These are phyloP conservation scores for Chrysanthemum seticuspe DNA, from an alignment of 129 eudicot species.

Conservation along the genomic window DNA sequence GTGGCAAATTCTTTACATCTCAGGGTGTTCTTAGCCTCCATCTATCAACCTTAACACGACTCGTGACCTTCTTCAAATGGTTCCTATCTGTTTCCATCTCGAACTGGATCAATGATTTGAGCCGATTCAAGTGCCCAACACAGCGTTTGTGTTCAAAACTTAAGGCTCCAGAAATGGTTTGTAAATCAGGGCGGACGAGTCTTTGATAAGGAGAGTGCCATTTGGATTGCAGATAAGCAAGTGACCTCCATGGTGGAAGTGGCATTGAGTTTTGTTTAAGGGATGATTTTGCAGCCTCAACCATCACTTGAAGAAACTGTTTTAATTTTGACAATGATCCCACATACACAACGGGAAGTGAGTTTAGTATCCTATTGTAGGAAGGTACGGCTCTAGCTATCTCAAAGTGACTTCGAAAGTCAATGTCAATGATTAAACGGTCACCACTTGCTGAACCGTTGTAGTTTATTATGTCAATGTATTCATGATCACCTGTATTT, in stretches of 20 bases:
- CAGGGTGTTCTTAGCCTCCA: slow-evolving; percentile 44
- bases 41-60: slow-evolving; percentile 51
- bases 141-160: slow-evolving; percentile 55
- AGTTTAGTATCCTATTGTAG: slow-evolving; percentile 53
- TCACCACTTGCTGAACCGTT: slow-evolving; percentile 44
- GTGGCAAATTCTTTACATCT: slow-evolving; percentile 36
- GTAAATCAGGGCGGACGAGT: slow-evolving; percentile 31
- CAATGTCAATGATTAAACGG: slow-evolving; percentile 75
- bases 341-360: slow-evolving; percentile 75
- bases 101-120: slow-evolving; percentile 57
- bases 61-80: slow-evolving; percentile 44
- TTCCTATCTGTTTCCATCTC: slow-evolving; percentile 53
- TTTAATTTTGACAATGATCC: slow-evolving; percentile 69
- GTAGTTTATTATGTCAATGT: slow-evolving; percentile 65
- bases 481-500: slow-evolving; percentile 81
- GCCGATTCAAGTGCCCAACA: slow-evolving; percentile 56
- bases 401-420: slow-evolving; percentile 92
- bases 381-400: slow-evolving; percentile 92
- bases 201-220: slow-evolving; percentile 80
- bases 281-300: slow-evolving; percentile 73
- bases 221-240: slow-evolving; percentile 80
- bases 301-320: slow-evolving; percentile 80
- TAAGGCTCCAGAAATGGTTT: slow-evolving; percentile 1
- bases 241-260: slow-evolving; percentile 93
- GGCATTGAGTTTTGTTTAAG: slow-evolving; percentile 92